Percentiles rank a stretch among this genome's conserved stretches.
These are phyloP conservation scores for Coemansia sp. DNA, from an alignment of 192 early-diverging fungal species.

Conservation along the genomic window DNA sequence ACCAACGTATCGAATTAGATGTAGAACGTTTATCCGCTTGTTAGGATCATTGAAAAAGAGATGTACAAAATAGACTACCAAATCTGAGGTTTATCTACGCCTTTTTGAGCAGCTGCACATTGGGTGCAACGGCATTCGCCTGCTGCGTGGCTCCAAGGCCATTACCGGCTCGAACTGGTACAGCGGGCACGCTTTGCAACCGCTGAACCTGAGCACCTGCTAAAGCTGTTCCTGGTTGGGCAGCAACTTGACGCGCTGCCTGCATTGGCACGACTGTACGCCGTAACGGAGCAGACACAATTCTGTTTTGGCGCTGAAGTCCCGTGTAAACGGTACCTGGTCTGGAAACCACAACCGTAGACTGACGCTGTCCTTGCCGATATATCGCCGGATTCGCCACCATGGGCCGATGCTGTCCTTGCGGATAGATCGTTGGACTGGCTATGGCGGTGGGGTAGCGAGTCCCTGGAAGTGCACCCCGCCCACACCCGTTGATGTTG, in stretches of 20 bases:
- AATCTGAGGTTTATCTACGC: no score
- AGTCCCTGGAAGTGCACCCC: not conserved
- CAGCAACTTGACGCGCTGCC: not conserved
- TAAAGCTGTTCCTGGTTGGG: not conserved
- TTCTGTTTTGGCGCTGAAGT: not conserved
- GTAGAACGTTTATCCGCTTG: not conserved
- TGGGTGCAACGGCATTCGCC: no score
- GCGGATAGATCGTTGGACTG: not conserved
- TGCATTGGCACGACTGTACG: not conserved
- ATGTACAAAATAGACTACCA: not conserved
- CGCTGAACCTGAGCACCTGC: not conserved
- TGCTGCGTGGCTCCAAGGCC: not conserved
- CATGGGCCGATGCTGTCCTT: not conserved
- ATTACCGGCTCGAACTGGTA: not conserved
- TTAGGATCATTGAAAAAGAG: not conserved
- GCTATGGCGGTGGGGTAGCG: not conserved
- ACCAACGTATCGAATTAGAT: not conserved
- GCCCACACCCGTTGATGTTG: constrained; percentile 16
- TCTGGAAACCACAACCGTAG: not conserved
- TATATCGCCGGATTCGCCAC: not conserved
- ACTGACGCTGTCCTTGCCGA: not conserved
- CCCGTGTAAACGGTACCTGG: not conserved
- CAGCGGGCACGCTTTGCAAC: not conserved
- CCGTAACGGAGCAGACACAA: not conserved
- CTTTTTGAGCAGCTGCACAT: no score